Evolutionary conservation across 140 eudicot genomes (phyloP).

Genomic region (Ambrosia hybrid): DNA sequence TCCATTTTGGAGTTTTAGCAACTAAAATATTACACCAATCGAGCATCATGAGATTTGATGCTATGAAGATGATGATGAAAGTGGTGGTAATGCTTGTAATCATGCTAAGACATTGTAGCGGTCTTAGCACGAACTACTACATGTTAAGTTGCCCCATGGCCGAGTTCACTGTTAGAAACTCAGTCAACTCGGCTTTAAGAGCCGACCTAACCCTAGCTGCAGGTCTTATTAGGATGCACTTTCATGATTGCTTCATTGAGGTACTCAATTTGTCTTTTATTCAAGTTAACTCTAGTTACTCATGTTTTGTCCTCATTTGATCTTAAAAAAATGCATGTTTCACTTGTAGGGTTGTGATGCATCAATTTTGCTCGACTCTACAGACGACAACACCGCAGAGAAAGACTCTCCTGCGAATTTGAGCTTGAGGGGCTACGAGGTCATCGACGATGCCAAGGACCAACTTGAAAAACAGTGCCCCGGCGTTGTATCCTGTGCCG

Average conservation of each 20-base stretch:
- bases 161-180: constrained; percentile 49
- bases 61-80: neutral
- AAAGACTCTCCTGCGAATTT: constrained; percentile 95
- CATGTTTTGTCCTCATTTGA: neutral
- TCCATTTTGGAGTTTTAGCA: constrained; percentile 1
- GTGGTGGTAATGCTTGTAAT: constrained; percentile 1
- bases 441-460: constrained; percentile 74
- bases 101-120: constrained; percentile 35
- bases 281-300: neutral
- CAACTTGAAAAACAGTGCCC: constrained; percentile 74
- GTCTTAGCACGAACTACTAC: constrained; percentile 68
- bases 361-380: constrained; percentile 78
- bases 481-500: constrained; percentile 95
- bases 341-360: constrained; percentile 82
- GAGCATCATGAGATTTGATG: constrained; percentile 20
- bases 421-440: constrained; percentile 85
- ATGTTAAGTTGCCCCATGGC: constrained; percentile 64
- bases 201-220: constrained; percentile 86
- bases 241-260: constrained; percentile 93
- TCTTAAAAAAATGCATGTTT: neutral
- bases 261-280: constrained; percentile 22
- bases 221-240: constrained; percentile 83
- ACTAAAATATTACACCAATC: neutral
- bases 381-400: constrained; percentile 79
- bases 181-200: constrained; percentile 66